Evolutionary conservation across 1,284 basidiomycete genomes (phyloP), one percentile per base, ranked within the genome.

Genomic region (Pterulicium gracile): DNA sequence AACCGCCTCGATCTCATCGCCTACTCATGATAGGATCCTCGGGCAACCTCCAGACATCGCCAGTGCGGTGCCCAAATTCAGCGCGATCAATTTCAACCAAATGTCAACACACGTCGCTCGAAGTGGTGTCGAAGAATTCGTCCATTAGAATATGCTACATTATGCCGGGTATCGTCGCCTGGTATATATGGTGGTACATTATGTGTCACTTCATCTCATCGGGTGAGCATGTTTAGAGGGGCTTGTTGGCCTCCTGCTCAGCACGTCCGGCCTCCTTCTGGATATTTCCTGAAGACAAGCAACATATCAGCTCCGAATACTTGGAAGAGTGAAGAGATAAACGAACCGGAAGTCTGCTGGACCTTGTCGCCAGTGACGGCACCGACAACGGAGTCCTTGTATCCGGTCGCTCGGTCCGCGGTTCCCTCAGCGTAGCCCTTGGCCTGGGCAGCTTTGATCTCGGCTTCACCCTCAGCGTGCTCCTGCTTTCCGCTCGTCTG

Each of bases 321-420:
- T 3, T 24, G 39, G 15, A 15, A 1, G 13, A 21, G 13, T 13
- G 3, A 1, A 19, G 43, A 23, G 45, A 34, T 3, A 14, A 49
- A 54, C 66, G 59, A 55, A 67, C 79, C 79, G 14, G 64, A 36
- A 19, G 56, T 51, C 58, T 82, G 69, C 58, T 81, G 73, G 24
- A 64, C 45, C 57, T 75, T 72, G 61, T 82, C 79, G 24, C 77
- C 79, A 15, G 66, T 70, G 40, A 81, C 50, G 10, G 80, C 75
- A 32, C 75, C 79, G 32, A 76, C 68, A 23, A 82, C 61, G 23
- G 75, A 63, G 52, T 82, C 78, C 54, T 74, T 74, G 67, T 79
- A 80, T 47, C 80, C 80, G 44, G 63, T 61, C 20, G 74, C 24
- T 51, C 70, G 69, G 56, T 81, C 78, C 5, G 63, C 47, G 15